These are phyloP conservation scores for Leccinellum rugosiceps DNA, from an alignment of 768 basidiomycete genomes.

Conservation along the genomic window DNA sequence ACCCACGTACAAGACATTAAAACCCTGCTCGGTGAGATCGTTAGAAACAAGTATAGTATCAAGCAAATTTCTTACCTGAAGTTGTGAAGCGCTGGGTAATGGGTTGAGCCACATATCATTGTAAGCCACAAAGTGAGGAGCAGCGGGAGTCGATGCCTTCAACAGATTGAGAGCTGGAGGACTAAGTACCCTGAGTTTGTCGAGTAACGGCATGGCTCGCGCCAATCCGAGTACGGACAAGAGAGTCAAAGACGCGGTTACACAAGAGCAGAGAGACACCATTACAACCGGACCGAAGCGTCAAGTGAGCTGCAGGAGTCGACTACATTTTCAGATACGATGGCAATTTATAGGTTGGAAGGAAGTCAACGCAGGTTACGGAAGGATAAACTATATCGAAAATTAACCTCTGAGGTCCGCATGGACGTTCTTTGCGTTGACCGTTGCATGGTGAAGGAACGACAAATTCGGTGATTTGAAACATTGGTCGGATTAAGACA, in stretches of 20 bases:
- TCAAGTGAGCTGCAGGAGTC: not conserved
- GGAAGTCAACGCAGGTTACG: not conserved
- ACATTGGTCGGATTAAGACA: not conserved
- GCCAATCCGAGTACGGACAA: conserved; percentile 13
- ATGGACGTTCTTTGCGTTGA: not conserved
- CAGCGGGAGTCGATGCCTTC: conserved; percentile 30
- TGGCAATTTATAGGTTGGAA: conserved; percentile 17
- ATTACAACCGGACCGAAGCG: conserved; percentile 3
- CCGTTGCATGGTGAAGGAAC: not conserved
- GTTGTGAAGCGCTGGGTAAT: conserved; percentile 40
- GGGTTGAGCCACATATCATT: conserved; percentile 43
- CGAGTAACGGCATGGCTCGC: conserved; percentile 16
- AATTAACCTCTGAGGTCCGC: not conserved
- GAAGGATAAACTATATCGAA: not conserved
- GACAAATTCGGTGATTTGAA: not conserved
- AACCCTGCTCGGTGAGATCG: conserved; percentile 23
- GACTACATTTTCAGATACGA: not conserved
- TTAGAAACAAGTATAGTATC: not conserved
- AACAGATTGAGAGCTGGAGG: conserved; percentile 23
- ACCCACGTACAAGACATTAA: conserved; percentile 33
- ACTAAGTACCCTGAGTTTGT: conserved; percentile 22
- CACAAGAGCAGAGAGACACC: conserved; percentile 13
- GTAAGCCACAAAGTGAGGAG: conserved; percentile 49
- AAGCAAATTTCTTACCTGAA: conserved; percentile 34
- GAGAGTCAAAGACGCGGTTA: not conserved